A percentile compares a stretch with the other conserved stretches of the same genome.
These are phyloP conservation scores for Colletotrichum sp. DNA, from an alignment of 2,329 filamentous ascomycete species.

Conservation along the genomic window DNA sequence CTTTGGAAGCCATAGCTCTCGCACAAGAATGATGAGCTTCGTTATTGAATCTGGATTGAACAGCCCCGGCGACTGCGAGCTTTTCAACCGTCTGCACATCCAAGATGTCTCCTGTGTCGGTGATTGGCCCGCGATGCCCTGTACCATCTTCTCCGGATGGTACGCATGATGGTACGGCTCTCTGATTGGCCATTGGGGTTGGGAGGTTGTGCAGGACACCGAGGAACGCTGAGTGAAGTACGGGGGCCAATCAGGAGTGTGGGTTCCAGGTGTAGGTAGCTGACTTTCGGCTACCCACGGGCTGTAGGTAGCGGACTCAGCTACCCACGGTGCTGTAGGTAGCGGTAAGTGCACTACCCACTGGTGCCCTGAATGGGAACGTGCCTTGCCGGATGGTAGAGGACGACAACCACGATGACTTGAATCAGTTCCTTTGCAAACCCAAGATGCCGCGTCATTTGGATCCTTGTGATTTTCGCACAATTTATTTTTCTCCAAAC, in stretches of 20 bases:
- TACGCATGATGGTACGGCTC: neutral
- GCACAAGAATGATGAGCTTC: neutral
- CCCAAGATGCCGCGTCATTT: neutral
- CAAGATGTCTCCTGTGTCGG: neutral
- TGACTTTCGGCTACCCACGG: too few relatives aligned
- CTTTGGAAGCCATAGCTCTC: neutral
- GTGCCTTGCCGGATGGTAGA: too few relatives aligned
- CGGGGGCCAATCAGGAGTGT: too few relatives aligned
- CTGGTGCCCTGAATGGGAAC: too few relatives aligned
- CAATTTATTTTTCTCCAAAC: accelerated
- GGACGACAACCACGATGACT: neutral
- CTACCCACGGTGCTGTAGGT: too few relatives aligned
- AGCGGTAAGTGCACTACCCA: too few relatives aligned
- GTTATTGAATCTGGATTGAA: neutral
- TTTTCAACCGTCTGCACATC: neutral
- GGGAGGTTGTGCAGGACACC: neutral
- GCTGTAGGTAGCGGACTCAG: too few relatives aligned
- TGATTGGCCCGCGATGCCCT: neutral
- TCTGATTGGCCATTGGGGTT: neutral
- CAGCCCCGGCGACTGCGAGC: neutral
- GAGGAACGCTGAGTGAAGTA: too few relatives aligned
- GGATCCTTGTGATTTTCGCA: neutral
- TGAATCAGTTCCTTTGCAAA: neutral
- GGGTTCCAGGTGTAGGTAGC: too few relatives aligned
- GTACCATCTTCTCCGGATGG: neutral